Base-by-base conservation (phyloP, 768 basidiomycete species). In the Lactarius psammicola region DNA sequence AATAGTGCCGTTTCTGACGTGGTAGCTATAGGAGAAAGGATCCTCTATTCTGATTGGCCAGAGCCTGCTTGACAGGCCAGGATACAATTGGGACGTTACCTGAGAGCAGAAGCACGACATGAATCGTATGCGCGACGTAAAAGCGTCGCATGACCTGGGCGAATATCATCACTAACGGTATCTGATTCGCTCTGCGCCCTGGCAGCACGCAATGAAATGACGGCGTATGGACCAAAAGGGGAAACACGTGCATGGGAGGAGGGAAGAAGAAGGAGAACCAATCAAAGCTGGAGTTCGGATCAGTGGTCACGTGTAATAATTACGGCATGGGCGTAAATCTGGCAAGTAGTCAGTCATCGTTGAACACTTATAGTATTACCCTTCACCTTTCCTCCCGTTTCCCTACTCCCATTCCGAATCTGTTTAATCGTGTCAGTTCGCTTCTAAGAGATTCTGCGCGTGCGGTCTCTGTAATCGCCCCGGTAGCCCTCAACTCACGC, bases 111-210 rank as follows among this genome's bases (percentile, higher is more conserved):
- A 49, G 46, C 46, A 49, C 11, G 23, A 49, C n/a, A 49, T 6
- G 13, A 13, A 51, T 51, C 71, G 79, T 1, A 70, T 80, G 66
- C 74, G 79, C 53, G 77, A 80, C 64, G 63, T 79, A 30, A 55
- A 30, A 8, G 46, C 70, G 77, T 60, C 70, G 78, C 15, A 70
- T 79, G 58, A 75, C 77, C 1, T 66, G 71, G 42, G 68, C 75
- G 7, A 79, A 79, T 1, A 63, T 80, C 4, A 36, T 68, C 1
- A 78, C 79, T 11, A 68, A 69, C 10, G 71, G 75, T 8, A 65
- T 80, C 3, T 78, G 79, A 75, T 80, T 79, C 69, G 79, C 78
- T 17, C 59, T 80, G 2, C 69, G 78, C 20, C 77, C 53, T 31
- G 58, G 65, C 62, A 63, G 74, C 38, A 11, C 44, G 4, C 44